Percentiles rank a stretch among this genome's conserved stretches.
phyloP scores from a whole-genome alignment of 352 stramenopile genomes.

The Globisporangium cederbergense region DNA sequence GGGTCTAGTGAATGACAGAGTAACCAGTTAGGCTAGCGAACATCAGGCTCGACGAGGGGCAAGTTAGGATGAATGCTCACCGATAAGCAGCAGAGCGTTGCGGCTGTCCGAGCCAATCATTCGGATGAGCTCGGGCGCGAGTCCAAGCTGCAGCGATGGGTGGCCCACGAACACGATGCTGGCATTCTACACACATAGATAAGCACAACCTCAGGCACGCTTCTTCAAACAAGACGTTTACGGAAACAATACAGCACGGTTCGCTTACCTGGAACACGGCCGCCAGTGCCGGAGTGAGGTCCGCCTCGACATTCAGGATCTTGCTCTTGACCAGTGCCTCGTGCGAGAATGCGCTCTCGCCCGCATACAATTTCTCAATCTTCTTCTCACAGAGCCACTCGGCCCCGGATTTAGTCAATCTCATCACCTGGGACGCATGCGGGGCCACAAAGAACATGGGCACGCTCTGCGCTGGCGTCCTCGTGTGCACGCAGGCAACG shows the following conservation, averaged over 20 bases:
- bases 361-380: slow-evolving; percentile 67
- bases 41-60: too few species aligned
- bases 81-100: slow-evolving; percentile 72
- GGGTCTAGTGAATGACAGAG: slow-evolving; percentile 35
- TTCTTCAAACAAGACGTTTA: neutral
- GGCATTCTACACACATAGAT: slow-evolving; percentile 31
- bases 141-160: slow-evolving; percentile 61
- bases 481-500: slow-evolving; percentile 38
- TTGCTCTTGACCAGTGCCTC: slow-evolving; percentile 48
- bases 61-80: slow-evolving; percentile 16
- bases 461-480: slow-evolving; percentile 28
- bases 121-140: slow-evolving; percentile 44
- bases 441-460: slow-evolving; percentile 72
- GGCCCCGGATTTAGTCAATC: slow-evolving; percentile 49
- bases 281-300: slow-evolving; percentile 39
- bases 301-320: slow-evolving; percentile 39
- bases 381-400: slow-evolving; percentile 88
- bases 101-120: slow-evolving; percentile 56
- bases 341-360: slow-evolving; percentile 70
- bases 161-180: slow-evolving; percentile 78
- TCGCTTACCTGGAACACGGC: slow-evolving; percentile 51
- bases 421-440: slow-evolving; percentile 40
- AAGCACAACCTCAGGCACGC: neutral
- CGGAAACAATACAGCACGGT: neutral
- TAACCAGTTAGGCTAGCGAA: too few species aligned